These are phyloP conservation scores for Pisolithus microcarpus DNA, from an alignment of 768 basidiomycete genomes.

Conservation along the genomic window DNA sequence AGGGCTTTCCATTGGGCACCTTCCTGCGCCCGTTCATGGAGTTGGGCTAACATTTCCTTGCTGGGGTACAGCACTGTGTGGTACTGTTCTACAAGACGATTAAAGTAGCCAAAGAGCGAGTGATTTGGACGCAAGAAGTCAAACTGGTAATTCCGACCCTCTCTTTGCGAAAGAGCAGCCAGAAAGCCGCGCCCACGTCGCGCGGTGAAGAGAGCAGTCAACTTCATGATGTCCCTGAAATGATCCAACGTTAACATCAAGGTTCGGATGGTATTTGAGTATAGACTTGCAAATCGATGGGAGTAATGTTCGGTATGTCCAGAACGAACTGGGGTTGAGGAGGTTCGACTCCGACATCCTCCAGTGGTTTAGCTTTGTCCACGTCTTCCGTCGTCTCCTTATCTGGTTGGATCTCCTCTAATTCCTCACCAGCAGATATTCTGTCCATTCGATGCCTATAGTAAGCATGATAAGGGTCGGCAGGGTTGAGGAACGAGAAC, in stretches of 20 bases:
- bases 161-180: conserved; percentile 72
- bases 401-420: conserved; percentile 48
- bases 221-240: conserved; percentile 84
- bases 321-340: conserved; percentile 76
- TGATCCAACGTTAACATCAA: conserved; percentile 2
- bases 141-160: conserved; percentile 95
- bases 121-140: conserved; percentile 95
- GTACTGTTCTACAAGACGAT: conserved; percentile 95
- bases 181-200: conserved; percentile 85
- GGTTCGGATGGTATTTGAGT: not conserved
- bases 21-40: conserved; percentile 63
- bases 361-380: conserved; percentile 29
- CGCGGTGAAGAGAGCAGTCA: conserved; percentile 94
- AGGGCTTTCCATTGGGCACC: conserved; percentile 73
- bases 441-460: conserved; percentile 89
- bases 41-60: conserved; percentile 60
- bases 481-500: conserved; percentile 96
- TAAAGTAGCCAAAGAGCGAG: conserved; percentile 95
- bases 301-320: conserved; percentile 79
- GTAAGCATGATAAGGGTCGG: conserved; percentile 98
- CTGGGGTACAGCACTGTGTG: conserved; percentile 82
- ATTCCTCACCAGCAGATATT: conserved; percentile 65
- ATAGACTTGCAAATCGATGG: conserved; percentile 80
- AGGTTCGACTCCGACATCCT: conserved; percentile 70
- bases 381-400: conserved; percentile 36